phyloP scores from a whole-genome alignment of 352 stramenopile species.

The Phytopythium delawarense region DNA sequence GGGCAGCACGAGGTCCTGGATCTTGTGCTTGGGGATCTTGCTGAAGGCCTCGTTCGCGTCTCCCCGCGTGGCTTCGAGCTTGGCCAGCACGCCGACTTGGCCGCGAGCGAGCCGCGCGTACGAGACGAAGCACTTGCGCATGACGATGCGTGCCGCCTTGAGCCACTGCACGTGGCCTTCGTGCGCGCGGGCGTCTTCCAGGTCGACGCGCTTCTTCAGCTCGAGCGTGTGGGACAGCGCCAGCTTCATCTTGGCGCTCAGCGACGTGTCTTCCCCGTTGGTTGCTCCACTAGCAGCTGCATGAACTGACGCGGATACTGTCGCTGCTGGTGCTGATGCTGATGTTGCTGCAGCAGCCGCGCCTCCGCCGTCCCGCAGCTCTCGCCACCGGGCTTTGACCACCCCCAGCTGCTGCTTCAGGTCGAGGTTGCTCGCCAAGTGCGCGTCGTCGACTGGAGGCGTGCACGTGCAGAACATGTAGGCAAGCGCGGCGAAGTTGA shows the following conservation, averaged over 20 bases:
- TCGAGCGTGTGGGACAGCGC: slow-evolving; percentile 66
- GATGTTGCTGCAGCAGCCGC: neutral
- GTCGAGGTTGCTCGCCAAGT: slow-evolving; percentile 43
- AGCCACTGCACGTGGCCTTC: slow-evolving; percentile 67
- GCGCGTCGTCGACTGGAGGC: slow-evolving; percentile 45
- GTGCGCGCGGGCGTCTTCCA: slow-evolving; percentile 48
- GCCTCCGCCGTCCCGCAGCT: slow-evolving; percentile 32
- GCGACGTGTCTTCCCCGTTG: slow-evolving; percentile 19
- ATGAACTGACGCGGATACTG: slow-evolving; percentile 3
- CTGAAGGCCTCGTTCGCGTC: slow-evolving; percentile 66
- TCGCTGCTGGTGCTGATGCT: slow-evolving; percentile 1
- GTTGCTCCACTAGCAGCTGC: neutral
- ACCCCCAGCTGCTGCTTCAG: slow-evolving; percentile 50
- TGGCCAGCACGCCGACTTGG: slow-evolving; percentile 56
- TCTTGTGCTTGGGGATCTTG: slow-evolving; percentile 40
- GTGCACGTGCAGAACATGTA: slow-evolving; percentile 71
- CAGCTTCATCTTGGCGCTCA: slow-evolving; percentile 63
- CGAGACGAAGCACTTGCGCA: slow-evolving; percentile 76
- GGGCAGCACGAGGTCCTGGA: slow-evolving; percentile 47
- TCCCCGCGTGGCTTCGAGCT: slow-evolving; percentile 28
- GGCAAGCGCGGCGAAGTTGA: slow-evolving; percentile 69
- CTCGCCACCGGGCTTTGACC: slow-evolving; percentile 54
- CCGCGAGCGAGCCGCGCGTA: slow-evolving; percentile 57
- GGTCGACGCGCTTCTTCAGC: slow-evolving; percentile 62
- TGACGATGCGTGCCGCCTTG: slow-evolving; percentile 65